Evolutionary conservation across 1,139 yeast species (phyloP), one percentile per base, ranked within the genome.

Genomic region (Kodamaea plutei): DNA sequence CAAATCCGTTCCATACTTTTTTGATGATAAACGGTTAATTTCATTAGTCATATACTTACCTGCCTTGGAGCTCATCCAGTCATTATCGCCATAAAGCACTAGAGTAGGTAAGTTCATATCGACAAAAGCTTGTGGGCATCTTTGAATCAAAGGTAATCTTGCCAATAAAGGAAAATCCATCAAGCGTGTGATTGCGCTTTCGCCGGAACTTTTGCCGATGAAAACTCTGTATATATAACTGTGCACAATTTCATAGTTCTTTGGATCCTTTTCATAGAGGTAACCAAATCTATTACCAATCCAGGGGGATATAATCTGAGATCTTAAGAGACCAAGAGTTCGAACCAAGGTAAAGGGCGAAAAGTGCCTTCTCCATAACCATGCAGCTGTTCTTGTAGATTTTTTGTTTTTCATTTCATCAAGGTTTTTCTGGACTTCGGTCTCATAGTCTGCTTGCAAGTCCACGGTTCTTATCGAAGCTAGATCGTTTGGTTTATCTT

Each of bases 31-130:
- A n/a, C 46, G 35, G 36, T 67, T 67, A 30, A 66, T 65, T 35
- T 65, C 72, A 17, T 57, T 44, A 2, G 54, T 52, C 58, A 64
- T 61, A 37, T 64, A 67, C 26, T 47, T 36, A 3, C 74, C 74
- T 3, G 73, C 72, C 29, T 55, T 55, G 11, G 58, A 62, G 37
- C 65, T 65, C 73, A 68, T 68, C 74, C 74, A 68, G 45, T 68
- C 73, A 21, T 52, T 58, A 38, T 65, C 71, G 15, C 74, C 74
- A 39, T 68, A 68, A 26, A 68, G 38, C 70, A 70, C 66, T 24
- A 66, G 51, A 1, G 72, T 61, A 5, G 73, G 73, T 15, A 67
- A 47, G n/a, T 58, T 53, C 61, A 58, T 53, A 9, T 54, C 39
- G 8, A 55, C 60, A 41, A 65, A 56, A 33, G 42, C 49, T 28